phyloP scores from a whole-genome alignment of 2,329 filamentous ascomycete species.

The Fusarium miscanthi region DNA sequence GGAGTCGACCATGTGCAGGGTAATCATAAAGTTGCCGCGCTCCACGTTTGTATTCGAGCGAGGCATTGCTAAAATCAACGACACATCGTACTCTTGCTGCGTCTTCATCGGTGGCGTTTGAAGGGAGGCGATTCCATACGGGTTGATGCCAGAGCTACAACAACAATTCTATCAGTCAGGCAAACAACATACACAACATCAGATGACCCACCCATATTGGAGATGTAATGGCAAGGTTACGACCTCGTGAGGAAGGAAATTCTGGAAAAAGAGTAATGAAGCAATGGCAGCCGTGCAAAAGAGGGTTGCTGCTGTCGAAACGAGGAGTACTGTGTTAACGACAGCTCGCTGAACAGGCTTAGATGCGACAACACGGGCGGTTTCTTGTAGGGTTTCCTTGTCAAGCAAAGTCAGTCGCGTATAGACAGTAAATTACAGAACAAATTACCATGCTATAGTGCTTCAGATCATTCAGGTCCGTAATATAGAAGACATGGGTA shows the following conservation, averaged over 20 bases:
- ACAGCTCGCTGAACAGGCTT: conserved; percentile 62
- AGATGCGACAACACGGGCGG: conserved; percentile 58
- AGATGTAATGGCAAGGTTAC: conserved; percentile 64
- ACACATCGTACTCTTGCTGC: conserved; percentile 86
- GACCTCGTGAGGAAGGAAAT: conserved; percentile 66
- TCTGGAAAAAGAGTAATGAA: conserved; percentile 66
- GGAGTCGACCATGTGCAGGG: conserved; percentile 73
- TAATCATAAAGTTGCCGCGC: conserved; percentile 95
- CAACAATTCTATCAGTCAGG: conserved; percentile 25
- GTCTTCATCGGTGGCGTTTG: conserved; percentile 67
- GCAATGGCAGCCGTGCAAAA: conserved; percentile 60
- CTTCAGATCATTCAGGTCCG: conserved; percentile 3
- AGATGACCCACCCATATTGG: conserved; percentile 66
- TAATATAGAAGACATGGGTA: conserved; percentile 11
- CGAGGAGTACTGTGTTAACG: conserved; percentile 60
- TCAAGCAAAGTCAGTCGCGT: conserved; percentile 8
- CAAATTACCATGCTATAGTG: conserved; percentile 34
- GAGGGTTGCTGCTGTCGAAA: conserved; percentile 56
- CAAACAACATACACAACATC: background rate
- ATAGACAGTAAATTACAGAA: background rate
- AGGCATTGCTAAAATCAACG: conserved; percentile 79
- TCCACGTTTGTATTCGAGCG: conserved; percentile 79
- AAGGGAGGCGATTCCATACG: conserved; percentile 63
- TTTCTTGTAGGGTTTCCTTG: conserved; percentile 53
- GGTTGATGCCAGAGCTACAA: conserved; percentile 60